Evolutionary conservation across 2,329 filamentous ascomycete species (phyloP).

Genomic region (Purpureocillium takamizusanense): DNA sequence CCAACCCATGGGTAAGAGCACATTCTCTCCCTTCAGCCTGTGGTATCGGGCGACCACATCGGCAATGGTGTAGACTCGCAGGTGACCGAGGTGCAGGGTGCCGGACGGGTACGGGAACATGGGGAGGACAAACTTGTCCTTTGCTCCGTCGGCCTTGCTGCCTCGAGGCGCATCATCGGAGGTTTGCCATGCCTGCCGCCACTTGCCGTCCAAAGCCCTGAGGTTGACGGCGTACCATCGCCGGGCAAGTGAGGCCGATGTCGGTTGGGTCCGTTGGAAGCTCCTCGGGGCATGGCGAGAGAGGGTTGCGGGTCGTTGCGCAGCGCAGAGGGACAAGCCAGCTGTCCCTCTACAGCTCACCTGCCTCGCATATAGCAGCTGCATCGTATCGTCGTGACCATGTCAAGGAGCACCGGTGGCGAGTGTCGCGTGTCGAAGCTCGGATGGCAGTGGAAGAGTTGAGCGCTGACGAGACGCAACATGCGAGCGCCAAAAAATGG

Average conservation of each 20-base stretch:
- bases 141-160: constrained; percentile 11
- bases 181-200: constrained; percentile 37
- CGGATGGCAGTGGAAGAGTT: constrained; percentile 1
- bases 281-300: background rate
- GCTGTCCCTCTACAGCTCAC: constrained; percentile 10
- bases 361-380: constrained; percentile 16
- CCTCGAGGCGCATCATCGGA: constrained; percentile 8
- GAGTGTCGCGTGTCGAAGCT: too few species aligned
- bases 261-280: background rate
- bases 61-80: constrained; percentile 84
- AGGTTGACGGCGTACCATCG: constrained; percentile 37
- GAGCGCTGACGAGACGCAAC: background rate
- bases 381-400: constrained; percentile 17
- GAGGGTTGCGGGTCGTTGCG: background rate
- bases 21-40: constrained; percentile 62
- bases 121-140: constrained; percentile 62
- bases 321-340: constrained; percentile 3
- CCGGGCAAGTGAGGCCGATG: constrained; percentile 6
- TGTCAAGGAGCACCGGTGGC: background rate
- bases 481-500: background rate
- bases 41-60: constrained; percentile 75
- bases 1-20: constrained; percentile 89
- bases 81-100: constrained; percentile 74
- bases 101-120: constrained; percentile 95
- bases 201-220: constrained; percentile 37